Conservation (phyloP, 2,329 filamentous ascomycete species). For the Alternaria angustiovoidea region DNA sequence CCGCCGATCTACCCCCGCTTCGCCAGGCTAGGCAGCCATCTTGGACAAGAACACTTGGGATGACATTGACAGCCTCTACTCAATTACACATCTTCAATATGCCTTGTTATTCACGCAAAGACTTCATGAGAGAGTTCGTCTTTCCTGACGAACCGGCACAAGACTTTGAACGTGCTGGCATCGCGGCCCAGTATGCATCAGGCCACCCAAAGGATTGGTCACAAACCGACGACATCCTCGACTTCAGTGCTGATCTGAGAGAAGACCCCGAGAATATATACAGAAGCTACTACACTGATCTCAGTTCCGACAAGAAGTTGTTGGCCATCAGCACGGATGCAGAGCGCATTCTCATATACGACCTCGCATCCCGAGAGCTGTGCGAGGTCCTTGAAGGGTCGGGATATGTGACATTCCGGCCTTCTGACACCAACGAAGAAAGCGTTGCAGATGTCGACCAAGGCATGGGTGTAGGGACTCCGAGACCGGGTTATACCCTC, state of each 20-base stretch:
- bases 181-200: slow-evolving; percentile 22
- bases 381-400: slow-evolving; percentile 35
- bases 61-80: background rate
- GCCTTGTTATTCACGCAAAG: slow-evolving; percentile 13
- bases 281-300: slow-evolving; percentile 18
- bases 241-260: slow-evolving; percentile 17
- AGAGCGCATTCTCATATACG: slow-evolving; percentile 30
- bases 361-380: slow-evolving; percentile 32
- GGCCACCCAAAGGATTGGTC: slow-evolving; percentile 30
- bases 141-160: slow-evolving; percentile 22
- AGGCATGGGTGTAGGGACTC: background rate
- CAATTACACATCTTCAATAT: background rate
- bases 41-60: background rate
- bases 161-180: slow-evolving; percentile 24
- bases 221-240: slow-evolving; percentile 13
- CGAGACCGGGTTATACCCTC: slow-evolving; percentile 31
- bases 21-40: slow-evolving; percentile 18
- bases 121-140: slow-evolving; percentile 21
- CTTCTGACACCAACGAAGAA: background rate
- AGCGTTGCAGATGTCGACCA: background rate
- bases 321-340: slow-evolving; percentile 30
- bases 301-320: slow-evolving; percentile 34
- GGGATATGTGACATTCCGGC: slow-evolving; percentile 28
- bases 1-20: slow-evolving; percentile 13
- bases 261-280: background rate